Conservation (phyloP, 225 moss, liverwort and hornwort genomes). For the Marchantia polymorpha region DNA sequence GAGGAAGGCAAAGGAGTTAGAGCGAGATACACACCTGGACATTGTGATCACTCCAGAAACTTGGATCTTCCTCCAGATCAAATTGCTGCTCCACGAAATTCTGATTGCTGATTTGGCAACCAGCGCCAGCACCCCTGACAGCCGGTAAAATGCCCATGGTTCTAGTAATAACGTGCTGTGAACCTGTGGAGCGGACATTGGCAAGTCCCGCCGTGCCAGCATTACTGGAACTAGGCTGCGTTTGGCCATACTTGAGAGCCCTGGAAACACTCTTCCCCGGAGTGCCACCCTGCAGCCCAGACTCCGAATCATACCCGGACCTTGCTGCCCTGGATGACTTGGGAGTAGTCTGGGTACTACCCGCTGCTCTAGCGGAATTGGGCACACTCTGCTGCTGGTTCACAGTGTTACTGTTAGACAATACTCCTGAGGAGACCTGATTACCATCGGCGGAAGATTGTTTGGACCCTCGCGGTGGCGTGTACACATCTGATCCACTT, state of each 20-base stretch:
- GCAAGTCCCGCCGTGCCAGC: constrained; percentile 47
- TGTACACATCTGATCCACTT: constrained; percentile 16
- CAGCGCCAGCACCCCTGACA: constrained; percentile 36
- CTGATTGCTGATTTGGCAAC: constrained; percentile 29
- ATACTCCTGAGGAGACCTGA: neutral
- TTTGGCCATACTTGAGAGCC: constrained; percentile 65
- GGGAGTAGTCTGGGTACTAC: constrained; percentile 54
- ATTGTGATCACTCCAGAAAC: constrained; percentile 86
- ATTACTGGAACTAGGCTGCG: constrained; percentile 37
- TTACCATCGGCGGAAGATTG: constrained; percentile 8
- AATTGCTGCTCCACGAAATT: constrained; percentile 54
- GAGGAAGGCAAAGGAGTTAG: no score
- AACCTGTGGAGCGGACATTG: constrained; percentile 41
- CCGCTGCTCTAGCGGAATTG: constrained; percentile 19
- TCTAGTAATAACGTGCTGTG: constrained; percentile 43
- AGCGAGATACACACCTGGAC: constrained; percentile 55
- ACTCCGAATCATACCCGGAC: constrained; percentile 47
- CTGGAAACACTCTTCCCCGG: constrained; percentile 70
- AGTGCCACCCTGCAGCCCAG: constrained; percentile 41
- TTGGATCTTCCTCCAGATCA: constrained; percentile 75
- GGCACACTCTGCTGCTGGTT: constrained; percentile 13
- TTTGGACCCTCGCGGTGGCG: constrained; percentile 31
- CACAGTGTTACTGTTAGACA: neutral
- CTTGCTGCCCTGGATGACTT: constrained; percentile 46
- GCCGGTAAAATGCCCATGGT: constrained; percentile 33